Base-by-base conservation (phyloP, 257 asterid genomes). In the Salvia hispanica region DNA sequence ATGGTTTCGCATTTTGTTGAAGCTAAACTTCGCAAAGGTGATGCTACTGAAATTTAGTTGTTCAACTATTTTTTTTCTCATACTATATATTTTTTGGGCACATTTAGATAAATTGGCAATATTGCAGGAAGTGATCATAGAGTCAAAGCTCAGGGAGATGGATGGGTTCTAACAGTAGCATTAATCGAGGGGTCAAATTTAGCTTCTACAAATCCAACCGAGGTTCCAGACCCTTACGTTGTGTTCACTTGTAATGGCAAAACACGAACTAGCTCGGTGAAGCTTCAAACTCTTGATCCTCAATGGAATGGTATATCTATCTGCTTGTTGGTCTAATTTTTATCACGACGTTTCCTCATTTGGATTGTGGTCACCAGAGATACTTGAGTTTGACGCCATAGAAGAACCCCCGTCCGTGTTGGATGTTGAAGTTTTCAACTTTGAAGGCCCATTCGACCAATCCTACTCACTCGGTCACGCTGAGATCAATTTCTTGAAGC, bases 391-490 rank as follows among this genome's bases (percentile, higher is more conserved):
- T 77, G 98, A 92, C 65, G 95, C 97, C 69, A 74, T 76, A 45
- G 98, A 90, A 60, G 98, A 92, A 55, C 98, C 97, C 12, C 98
- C 97, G 56, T 85, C 98, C 5, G 87, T 90, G 65, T 70, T 92
- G 60, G 93, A 90, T 57, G 85, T 88, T 68, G 98, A 90, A 62
- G 95, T 92, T 62, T 90, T 82, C 2, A 91, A 92, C 73, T 90
- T 92, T 44, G 96, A 90, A 18, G 98, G 97, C 34, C 96, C 94
- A 0, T 88, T 90, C 33, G 96, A 86, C 66, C 88, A 90, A 76
- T 84, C 85, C 44, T 67, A 69, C 37, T 90, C 96, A 4, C 93
- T 92, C 31, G 97, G 98, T 43, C 93, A 85, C 63, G 90, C 87
- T 36, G 97, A 92, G 84, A 85, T 92, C 72, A 92, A 90, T 77